These are phyloP conservation scores for Fusarium aywerte DNA, from an alignment of 2,329 filamentous ascomycete species.

Conservation along the genomic window DNA sequence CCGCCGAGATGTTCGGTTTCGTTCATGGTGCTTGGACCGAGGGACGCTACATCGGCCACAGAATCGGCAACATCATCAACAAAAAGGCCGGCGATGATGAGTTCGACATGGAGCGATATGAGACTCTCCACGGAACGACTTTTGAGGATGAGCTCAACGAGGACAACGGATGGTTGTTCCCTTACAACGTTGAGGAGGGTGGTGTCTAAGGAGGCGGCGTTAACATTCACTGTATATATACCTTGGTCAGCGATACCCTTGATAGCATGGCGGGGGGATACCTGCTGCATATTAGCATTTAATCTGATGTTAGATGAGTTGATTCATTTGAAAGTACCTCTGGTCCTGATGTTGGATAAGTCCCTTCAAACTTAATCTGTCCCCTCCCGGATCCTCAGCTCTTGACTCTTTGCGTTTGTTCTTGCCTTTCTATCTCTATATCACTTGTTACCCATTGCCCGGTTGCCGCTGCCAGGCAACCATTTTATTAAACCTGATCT, in stretches of 20 bases:
- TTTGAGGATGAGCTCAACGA: slow-evolving; percentile 32
- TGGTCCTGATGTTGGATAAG: no score
- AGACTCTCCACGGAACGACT: slow-evolving; percentile 28
- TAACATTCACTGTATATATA: neutral
- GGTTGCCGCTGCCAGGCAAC: no score
- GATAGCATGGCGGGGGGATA: neutral
- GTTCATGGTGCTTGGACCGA: slow-evolving; percentile 71
- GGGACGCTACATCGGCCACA: slow-evolving; percentile 60
- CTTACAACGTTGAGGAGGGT: neutral
- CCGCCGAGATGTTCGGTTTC: slow-evolving; percentile 72
- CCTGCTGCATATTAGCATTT: neutral
- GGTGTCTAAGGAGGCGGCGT: neutral
- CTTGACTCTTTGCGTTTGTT: no score
- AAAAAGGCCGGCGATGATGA: slow-evolving; percentile 21
- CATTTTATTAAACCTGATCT: no score
- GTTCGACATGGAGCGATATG: slow-evolving; percentile 25
- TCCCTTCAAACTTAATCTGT: no score
- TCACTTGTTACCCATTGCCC: no score
- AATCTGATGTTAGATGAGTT: neutral
- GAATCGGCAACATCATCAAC: slow-evolving; percentile 50
- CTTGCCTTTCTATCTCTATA: no score
- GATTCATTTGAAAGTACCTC: no score
- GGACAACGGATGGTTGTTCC: slow-evolving; percentile 31
- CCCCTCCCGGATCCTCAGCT: no score
- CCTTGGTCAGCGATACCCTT: neutral